Conservation (phyloP, 2,329 filamentous ascomycete genomes). For the Phyllosticta citribraziliensis region DNA sequence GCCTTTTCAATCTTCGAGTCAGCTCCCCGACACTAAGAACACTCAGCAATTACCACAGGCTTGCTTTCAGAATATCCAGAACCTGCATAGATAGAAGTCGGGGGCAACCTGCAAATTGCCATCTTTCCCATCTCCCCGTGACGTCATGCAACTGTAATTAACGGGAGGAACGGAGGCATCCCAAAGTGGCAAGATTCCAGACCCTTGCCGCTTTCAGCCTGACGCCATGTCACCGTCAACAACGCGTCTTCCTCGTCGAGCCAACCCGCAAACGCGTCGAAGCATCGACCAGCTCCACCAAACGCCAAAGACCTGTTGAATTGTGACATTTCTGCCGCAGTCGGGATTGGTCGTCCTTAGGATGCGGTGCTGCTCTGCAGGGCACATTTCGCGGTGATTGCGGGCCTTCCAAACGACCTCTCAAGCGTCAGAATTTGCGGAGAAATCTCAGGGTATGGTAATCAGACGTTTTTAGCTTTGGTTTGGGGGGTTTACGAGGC, state of each 20-base stretch:
- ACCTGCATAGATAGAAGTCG: not conserved
- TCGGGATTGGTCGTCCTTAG: too few species aligned
- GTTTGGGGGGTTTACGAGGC: too few species aligned
- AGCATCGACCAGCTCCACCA: not conserved
- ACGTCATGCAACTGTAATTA: not conserved
- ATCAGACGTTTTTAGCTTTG: too few species aligned
- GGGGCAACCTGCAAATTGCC: too few species aligned
- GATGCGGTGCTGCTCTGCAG: not conserved
- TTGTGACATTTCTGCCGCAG: not conserved
- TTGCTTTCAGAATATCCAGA: not conserved
- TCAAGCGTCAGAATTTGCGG: not conserved
- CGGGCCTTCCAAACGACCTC: not conserved
- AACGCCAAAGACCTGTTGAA: not conserved
- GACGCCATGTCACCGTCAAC: not conserved
- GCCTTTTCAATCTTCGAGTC: too few species aligned
- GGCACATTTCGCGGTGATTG: not conserved
- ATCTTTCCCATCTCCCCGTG: too few species aligned
- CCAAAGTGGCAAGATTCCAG: not conserved
- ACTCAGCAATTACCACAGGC: too few species aligned
- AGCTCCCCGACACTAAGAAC: too few species aligned
- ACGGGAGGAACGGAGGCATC: not conserved
- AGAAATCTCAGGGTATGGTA: not conserved
- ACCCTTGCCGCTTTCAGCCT: not conserved
- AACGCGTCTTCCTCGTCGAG: not conserved
- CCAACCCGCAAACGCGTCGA: not conserved